Conservation (phyloP, 2,329 filamentous ascomycete species). For the Pseudofabraea citricarpa region DNA sequence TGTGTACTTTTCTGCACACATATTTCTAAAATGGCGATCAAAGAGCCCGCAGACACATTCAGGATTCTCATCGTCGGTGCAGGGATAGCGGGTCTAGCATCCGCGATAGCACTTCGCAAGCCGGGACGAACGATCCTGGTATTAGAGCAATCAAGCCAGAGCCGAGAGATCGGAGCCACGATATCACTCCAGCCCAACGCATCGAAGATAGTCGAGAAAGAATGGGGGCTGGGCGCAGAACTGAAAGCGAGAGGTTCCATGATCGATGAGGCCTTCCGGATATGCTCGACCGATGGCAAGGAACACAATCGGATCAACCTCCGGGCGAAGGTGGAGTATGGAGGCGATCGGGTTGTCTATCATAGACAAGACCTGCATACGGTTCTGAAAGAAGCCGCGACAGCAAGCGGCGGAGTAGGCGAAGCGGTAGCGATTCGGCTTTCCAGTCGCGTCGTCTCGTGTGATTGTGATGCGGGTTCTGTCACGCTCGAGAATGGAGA, state of each 20-base stretch:
- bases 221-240: slow-evolving; percentile 24
- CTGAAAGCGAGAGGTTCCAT: not conserved
- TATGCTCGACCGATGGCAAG: not conserved
- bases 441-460: not conserved
- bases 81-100: slow-evolving; percentile 25
- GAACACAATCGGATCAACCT: not conserved
- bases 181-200: slow-evolving; percentile 34
- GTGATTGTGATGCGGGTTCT: not conserved
- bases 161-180: slow-evolving; percentile 34
- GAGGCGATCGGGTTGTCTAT: not conserved
- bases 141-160: slow-evolving; percentile 20
- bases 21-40: not conserved
- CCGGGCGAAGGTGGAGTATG: not conserved
- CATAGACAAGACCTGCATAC: slow-evolving; percentile 38
- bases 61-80: slow-evolving; percentile 24
- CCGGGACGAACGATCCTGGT: slow-evolving; percentile 20
- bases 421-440: not conserved
- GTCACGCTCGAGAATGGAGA: slow-evolving; percentile 24
- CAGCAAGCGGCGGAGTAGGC: not conserved
- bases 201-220: slow-evolving; percentile 20
- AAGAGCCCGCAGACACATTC: not conserved
- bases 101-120: slow-evolving; percentile 23
- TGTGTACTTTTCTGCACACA: no score
- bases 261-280: not conserved
- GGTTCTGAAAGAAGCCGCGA: slow-evolving; percentile 27